These are phyloP conservation scores for Cordyceps cateniannulata DNA, from an alignment of 2,329 filamentous ascomycete species.

Conservation along the genomic window DNA sequence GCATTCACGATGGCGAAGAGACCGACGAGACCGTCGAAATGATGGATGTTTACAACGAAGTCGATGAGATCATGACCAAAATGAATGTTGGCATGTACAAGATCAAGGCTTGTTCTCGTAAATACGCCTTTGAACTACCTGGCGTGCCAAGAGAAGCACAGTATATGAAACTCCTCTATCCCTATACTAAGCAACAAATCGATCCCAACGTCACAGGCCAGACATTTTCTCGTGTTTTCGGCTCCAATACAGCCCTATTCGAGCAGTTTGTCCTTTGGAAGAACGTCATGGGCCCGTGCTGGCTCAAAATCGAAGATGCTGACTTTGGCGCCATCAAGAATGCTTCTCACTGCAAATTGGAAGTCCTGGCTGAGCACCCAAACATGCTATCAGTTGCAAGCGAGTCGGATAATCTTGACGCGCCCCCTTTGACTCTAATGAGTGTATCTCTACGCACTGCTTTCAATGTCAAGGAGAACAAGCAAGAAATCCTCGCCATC, in stretches of 20 bases:
- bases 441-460: constrained; percentile 82
- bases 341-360: constrained; percentile 89
- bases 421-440: constrained; percentile 91
- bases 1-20: constrained; percentile 51
- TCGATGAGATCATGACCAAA: constrained; percentile 80
- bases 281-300: constrained; percentile 98
- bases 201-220: constrained; percentile 68
- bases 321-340: constrained; percentile 83
- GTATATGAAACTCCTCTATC: constrained; percentile 94
- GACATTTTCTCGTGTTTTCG: constrained; percentile 92
- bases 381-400: constrained; percentile 65
- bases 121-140: constrained; percentile 91
- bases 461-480: constrained; percentile 88
- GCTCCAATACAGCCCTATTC: constrained; percentile 86
- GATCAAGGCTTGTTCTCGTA: constrained; percentile 81
- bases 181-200: constrained; percentile 67
- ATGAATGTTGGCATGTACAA: constrained; percentile 85
- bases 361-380: constrained; percentile 75
- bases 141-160: constrained; percentile 82
- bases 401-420: constrained; percentile 74
- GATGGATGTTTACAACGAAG: constrained; percentile 83
- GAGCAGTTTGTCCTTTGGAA: constrained; percentile 99
- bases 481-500: constrained; percentile 88
- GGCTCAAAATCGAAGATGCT: constrained; percentile 83
- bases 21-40: constrained; percentile 77